Evolutionary conservation across 2,329 filamentous ascomycete genomes (phyloP).

Genomic region (Aureobasidium melanogenum): DNA sequence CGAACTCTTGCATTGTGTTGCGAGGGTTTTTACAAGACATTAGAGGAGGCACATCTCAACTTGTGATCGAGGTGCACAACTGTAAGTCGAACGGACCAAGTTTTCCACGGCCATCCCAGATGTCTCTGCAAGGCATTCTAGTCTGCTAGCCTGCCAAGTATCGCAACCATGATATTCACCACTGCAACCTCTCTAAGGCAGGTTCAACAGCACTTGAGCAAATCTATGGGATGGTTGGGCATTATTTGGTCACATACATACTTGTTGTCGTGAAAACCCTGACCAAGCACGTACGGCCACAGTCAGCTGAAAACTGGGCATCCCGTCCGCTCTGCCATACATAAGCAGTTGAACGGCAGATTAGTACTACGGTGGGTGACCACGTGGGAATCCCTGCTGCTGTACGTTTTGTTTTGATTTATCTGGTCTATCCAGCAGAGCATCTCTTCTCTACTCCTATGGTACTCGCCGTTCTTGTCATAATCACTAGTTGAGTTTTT

Average conservation of each 20-base stretch:
- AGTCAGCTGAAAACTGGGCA: slow-evolving; percentile 7
- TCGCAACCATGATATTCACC: too few relatives aligned
- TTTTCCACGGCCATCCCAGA: too few relatives aligned
- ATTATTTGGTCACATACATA: neutral
- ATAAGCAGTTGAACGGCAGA: slow-evolving; percentile 5
- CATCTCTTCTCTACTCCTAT: too few relatives aligned
- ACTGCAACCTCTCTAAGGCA: too few relatives aligned
- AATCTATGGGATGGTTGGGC: neutral
- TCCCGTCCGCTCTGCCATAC: slow-evolving; percentile 5
- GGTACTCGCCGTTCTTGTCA: too few relatives aligned
- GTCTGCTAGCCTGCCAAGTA: too few relatives aligned
- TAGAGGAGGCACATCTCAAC: neutral
- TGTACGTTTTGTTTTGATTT: neutral
- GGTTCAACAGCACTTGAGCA: too few relatives aligned
- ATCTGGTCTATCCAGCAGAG: too few relatives aligned
- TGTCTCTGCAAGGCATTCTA: too few relatives aligned
- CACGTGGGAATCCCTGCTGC: slow-evolving; percentile 1
- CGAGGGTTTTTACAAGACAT: neutral
- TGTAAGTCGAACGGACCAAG: too few relatives aligned
- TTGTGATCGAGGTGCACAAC: neutral
- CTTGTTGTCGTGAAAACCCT: neutral
- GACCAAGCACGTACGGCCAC: neutral
- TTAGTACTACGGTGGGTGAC: slow-evolving; percentile 2
- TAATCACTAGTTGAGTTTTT: too few relatives aligned
- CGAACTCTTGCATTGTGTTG: neutral